Evolutionary conservation across 2,329 filamentous ascomycete genomes (phyloP), one percentile per base, ranked within the genome.

Genomic region (Monosporascus sp.): DNA sequence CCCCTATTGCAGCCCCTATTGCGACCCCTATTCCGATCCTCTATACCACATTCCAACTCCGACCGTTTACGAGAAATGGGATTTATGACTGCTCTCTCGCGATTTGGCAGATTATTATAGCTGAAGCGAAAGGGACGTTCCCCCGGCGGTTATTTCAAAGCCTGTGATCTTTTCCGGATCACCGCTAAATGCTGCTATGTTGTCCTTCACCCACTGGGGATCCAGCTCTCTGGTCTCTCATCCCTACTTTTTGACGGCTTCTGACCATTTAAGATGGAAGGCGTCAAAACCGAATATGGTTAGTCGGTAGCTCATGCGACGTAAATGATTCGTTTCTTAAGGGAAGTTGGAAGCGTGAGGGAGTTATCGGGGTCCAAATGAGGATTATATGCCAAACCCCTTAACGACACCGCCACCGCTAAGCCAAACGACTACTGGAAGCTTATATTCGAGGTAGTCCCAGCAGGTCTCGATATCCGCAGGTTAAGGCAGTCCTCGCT

Each of bases 271-370:
- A 70, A 55, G 1, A 55, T 46, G 57, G 56, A 1, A 67, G 59
- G 0, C 56, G 55, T 0, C 61, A 45, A 69, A 71, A 0, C 68
- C 68, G 46, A 70, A 70, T 35, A 68, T 67, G 0, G 58, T 64
- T 0, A 69, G 40, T 3, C 67, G 60, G 37, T 65, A 68, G 35
- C 67, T 64, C 9, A 20, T 1, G 45, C n/a, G 5, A 62, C 65
- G 6, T 67, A 63, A 26, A 68, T 63, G 1, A 68, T 43, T 7
- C 64, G 63, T 24, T 66, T 63, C 1, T 55, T 31, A 7, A 63
- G 24, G 1, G 50, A 57, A 4, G 37, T 40, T 0, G 62, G 63
- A n/a, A 53, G 56, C 14, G 45, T 52, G 22, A 65, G 19, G 0
- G 66, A 49, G 2, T 61, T 60, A 20, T 54, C 55, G 8, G 64